Base-by-base conservation (phyloP, 805 yeast genomes). In the Metschnikowia sp. region DNA sequence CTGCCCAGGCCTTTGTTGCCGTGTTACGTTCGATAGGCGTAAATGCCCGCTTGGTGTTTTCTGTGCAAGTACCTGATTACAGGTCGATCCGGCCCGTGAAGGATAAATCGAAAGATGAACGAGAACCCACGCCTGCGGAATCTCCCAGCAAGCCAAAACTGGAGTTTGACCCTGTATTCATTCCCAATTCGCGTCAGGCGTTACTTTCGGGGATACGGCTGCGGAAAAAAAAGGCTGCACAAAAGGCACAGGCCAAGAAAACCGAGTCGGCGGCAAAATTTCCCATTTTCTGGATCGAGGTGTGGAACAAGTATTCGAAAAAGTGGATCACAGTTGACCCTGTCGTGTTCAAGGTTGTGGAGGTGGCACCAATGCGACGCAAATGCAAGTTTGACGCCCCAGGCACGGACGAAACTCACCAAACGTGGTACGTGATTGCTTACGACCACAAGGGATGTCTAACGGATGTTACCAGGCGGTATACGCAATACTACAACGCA, bases 281-380 rank as follows among this genome's bases (percentile, higher is more conserved):
- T 58, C 97, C 97, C 0, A 75, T 90, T 0, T 90, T 84, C 60
- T 94, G 99, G 99, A 83, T 83, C 19, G 99, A 94, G 62, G 96
- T 87, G 0, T 92, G 96, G 96, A 91, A 92, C 61, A 77, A 77
- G 42, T 79, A 76, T 48, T 67, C 81, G 5, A 76, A 81, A 49
- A 78, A 75, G 42, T 92, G 97, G 95, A 76, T 90, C n/a, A 80
- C 95, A 2, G 74, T 90, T 2, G 99, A 94, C 58, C 94, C 97
- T 0, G 69, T 84, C 0, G 83, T 84, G 29, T 76, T 83, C 47
- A 65, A 78, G 47, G 64, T 76, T 8, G 79, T 88, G 35, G 96
- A 88, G 63, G 71, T 78, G 32, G 77, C 84, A 8, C 78, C 80
- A 8, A 62, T 66, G 61, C 64, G 77, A 46, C 68, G 79, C 10